Evolutionary conservation across 179 eudicot genomes (phyloP).

Genomic region (Silene noctiflora): DNA sequence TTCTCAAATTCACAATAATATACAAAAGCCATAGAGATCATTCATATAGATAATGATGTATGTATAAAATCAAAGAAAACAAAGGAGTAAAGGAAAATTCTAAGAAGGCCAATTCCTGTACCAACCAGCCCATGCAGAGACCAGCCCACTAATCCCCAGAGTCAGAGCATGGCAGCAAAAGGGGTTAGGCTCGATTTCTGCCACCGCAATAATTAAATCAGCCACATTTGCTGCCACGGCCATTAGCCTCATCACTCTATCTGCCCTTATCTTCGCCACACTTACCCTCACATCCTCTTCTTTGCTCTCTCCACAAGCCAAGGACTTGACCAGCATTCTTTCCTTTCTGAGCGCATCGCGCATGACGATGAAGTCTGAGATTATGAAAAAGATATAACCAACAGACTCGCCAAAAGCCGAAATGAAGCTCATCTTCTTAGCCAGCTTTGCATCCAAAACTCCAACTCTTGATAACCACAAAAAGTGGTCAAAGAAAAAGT

Average conservation of each 20-base stretch:
- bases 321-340: constrained; percentile 26
- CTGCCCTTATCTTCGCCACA: constrained; percentile 52
- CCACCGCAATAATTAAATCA: constrained; percentile 77
- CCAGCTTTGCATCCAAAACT: constrained; percentile 60
- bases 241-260: constrained; percentile 89
- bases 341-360: constrained; percentile 52
- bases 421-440: constrained; percentile 73
- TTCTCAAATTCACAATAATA: neutral
- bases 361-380: constrained; percentile 60
- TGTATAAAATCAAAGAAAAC: neutral
- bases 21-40: neutral
- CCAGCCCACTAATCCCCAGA: constrained; percentile 85
- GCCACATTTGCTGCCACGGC: constrained; percentile 88
- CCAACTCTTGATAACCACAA: constrained; percentile 81
- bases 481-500: constrained; percentile 94
- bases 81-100: neutral
- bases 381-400: constrained; percentile 73
- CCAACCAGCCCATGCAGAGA: constrained; percentile 99
- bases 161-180: constrained; percentile 76
- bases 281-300: constrained; percentile 28
- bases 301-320: constrained; percentile 24
- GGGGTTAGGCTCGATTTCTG: constrained; percentile 90
- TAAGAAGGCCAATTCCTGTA: constrained; percentile 92
- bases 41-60: neutral
- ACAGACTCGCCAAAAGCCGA: constrained; percentile 91